phyloP scores from a whole-genome alignment of 306 rosid genomes.

The Rubus idaeus region DNA sequence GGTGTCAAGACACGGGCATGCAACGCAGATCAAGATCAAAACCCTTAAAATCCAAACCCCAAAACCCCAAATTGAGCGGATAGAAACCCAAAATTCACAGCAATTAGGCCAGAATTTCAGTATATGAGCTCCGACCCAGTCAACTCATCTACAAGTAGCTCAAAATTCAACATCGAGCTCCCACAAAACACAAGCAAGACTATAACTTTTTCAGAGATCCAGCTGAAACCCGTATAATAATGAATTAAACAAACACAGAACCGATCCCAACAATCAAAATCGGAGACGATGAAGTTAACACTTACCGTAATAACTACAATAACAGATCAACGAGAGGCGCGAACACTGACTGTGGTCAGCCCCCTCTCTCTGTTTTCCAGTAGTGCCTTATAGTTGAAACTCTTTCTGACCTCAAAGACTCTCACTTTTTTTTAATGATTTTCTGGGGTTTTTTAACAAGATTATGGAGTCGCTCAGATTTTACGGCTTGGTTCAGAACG shows the following conservation, averaged over 20 bases:
- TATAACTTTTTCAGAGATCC: slow-evolving; percentile 9
- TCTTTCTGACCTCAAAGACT: slow-evolving; percentile 14
- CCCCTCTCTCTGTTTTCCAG: neutral
- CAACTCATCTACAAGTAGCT: neutral
- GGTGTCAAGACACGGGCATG: neutral
- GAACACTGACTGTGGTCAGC: neutral
- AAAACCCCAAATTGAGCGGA: neutral
- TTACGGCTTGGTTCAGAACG: neutral
- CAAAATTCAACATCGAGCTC: neutral
- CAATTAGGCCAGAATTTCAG: neutral
- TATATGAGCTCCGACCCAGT: neutral
- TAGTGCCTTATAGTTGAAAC: neutral
- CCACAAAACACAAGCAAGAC: neutral
- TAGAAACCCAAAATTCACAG: neutral
- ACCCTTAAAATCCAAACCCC: neutral
- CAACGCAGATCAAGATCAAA: slow-evolving; percentile 18
- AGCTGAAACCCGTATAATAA: neutral
- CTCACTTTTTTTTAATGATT: neutral
- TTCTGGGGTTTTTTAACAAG: neutral
- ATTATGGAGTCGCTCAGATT: neutral
- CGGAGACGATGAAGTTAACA: neutral
- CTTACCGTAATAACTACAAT: neutral
- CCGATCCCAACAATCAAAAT: neutral
- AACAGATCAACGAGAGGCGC: neutral
- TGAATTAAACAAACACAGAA: neutral